Percentiles rank a stretch among this genome's conserved stretches.
Evolutionary conservation across 2,329 filamentous ascomycete species (phyloP).

Genomic region (Rhinocladiella mackenziei): DNA sequence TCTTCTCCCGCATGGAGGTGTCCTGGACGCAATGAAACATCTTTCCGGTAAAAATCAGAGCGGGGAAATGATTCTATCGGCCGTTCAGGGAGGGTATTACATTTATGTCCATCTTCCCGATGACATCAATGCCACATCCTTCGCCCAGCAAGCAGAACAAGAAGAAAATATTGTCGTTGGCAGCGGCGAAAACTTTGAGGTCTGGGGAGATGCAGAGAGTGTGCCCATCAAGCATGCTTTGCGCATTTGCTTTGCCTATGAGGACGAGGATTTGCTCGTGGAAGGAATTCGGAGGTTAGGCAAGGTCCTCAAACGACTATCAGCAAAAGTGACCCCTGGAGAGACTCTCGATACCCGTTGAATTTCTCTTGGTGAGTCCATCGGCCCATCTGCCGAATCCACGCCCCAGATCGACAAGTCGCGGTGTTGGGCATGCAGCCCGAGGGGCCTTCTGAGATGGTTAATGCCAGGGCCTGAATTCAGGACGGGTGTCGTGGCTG

Average conservation of each 20-base stretch:
- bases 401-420: too few species aligned
- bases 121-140: slow-evolving; percentile 49
- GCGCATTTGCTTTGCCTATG: slow-evolving; percentile 68
- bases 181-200: slow-evolving; percentile 65
- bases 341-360: too few species aligned
- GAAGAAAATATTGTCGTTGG: slow-evolving; percentile 66
- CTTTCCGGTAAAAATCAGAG: too few species aligned
- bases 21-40: slow-evolving; percentile 35
- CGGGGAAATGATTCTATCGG: too few species aligned
- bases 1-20: slow-evolving; percentile 63
- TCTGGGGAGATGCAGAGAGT: slow-evolving; percentile 52
- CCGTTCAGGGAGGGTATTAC: slow-evolving; percentile 74
- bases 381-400: too few species aligned
- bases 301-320: slow-evolving; percentile 30
- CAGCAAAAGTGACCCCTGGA: background rate
- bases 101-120: slow-evolving; percentile 68
- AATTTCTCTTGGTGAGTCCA: too few species aligned
- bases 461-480: too few species aligned
- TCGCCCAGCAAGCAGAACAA: slow-evolving; percentile 55
- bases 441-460: too few species aligned
- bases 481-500: too few species aligned
- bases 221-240: slow-evolving; percentile 49
- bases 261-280: slow-evolving; percentile 59
- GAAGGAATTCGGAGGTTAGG: slow-evolving; percentile 65
- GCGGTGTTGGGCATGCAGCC: too few species aligned